These are phyloP conservation scores for Amphirosellinia nigrospora DNA, from an alignment of 495 filamentous ascomycete genomes.

Conservation along the genomic window DNA sequence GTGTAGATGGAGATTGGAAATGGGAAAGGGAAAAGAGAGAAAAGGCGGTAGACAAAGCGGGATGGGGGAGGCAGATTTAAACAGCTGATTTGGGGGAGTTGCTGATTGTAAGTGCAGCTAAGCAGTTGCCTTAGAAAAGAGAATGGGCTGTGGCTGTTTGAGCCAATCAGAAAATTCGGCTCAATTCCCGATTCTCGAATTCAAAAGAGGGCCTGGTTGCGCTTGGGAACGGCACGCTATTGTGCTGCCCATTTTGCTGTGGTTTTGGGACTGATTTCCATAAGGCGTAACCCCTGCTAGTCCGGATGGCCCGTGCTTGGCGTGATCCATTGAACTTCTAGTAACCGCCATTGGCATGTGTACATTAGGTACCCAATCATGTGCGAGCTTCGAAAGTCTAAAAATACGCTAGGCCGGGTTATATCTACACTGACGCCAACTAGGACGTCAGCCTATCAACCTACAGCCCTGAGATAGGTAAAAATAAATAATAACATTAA, in stretches of 20 bases:
- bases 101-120: constrained; percentile 23
- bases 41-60: constrained; percentile 40
- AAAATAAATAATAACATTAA: too few species aligned
- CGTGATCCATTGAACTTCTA: background rate
- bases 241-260: constrained; percentile 22
- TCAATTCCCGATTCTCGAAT: constrained; percentile 22
- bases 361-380: background rate
- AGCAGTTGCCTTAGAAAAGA: constrained; percentile 13
- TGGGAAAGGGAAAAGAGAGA: constrained; percentile 34
- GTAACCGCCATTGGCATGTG: background rate
- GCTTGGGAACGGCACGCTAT: constrained; percentile 27
- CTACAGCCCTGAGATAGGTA: too few species aligned
- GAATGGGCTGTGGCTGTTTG: constrained; percentile 1
- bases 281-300: constrained; percentile 19
- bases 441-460: too few species aligned
- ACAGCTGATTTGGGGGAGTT: constrained; percentile 20
- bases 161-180: constrained; percentile 31
- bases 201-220: constrained; percentile 28
- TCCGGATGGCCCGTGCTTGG: constrained; percentile 11
- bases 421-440: too few species aligned
- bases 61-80: constrained; percentile 48
- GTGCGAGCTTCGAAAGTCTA: background rate
- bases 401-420: background rate
- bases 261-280: constrained; percentile 28
- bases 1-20: constrained; percentile 38